A percentile compares a stretch with the other conserved stretches of the same genome.
These are phyloP conservation scores for Nicotiana tomentosiformis DNA, from an alignment of 257 asterid species.

Conservation along the genomic window DNA sequence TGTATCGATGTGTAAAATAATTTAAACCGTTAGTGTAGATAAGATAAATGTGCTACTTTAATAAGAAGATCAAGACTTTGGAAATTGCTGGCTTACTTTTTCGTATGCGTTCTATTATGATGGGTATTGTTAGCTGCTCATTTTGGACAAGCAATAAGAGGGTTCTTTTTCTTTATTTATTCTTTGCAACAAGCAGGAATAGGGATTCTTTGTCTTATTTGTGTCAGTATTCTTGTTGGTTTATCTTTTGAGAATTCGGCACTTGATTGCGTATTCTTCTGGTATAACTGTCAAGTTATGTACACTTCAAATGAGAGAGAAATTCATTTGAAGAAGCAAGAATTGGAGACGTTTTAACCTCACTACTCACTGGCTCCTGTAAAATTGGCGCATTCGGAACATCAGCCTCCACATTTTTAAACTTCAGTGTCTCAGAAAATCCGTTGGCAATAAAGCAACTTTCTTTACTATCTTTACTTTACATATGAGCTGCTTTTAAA, in stretches of 20 bases:
- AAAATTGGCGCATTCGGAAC: too few relatives aligned
- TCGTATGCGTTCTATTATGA: not conserved
- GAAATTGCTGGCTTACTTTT: not conserved
- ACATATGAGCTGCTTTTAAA: not conserved
- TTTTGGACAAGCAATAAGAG: slow-evolving; percentile 9
- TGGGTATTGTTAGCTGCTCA: slow-evolving; percentile 16
- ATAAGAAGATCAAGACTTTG: not conserved
- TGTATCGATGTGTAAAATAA: not conserved
- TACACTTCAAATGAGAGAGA: not conserved
- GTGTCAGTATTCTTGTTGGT: not conserved
- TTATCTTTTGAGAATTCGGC: not conserved
- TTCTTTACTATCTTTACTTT: not conserved
- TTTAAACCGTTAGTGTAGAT: too few relatives aligned
- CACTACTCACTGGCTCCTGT: too few relatives aligned
- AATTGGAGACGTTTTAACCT: not conserved
- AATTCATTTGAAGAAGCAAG: not conserved
- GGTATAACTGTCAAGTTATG: not conserved
- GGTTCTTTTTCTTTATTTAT: not conserved
- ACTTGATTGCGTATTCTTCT: slow-evolving; percentile 6
- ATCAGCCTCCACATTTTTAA: too few relatives aligned
- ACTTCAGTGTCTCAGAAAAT: not conserved
- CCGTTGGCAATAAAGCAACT: not conserved
- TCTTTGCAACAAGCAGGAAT: not conserved
- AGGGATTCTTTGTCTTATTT: not conserved
- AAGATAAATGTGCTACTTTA: too few relatives aligned